Conservation (phyloP, 1,284 basidiomycete species). For the Melampsora americana region DNA sequence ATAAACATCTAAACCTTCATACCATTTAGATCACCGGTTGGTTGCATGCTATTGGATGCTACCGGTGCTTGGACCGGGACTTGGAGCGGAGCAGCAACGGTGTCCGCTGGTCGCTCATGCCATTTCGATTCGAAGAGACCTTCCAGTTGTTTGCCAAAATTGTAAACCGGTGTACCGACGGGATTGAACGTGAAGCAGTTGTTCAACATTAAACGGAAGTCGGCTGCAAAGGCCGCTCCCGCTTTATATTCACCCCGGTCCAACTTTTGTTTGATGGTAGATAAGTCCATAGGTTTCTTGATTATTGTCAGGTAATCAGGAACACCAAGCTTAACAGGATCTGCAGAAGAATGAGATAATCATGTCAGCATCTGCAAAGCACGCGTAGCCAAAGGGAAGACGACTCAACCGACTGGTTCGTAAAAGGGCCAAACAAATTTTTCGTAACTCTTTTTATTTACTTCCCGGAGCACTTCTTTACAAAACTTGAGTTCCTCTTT, state of each 20-base stretch:
- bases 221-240: slow-evolving; percentile 75
- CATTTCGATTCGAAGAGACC: slow-evolving; percentile 87
- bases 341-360: slow-evolving; percentile 55
- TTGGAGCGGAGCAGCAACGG: slow-evolving; percentile 34
- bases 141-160: slow-evolving; percentile 75
- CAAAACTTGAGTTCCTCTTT: slow-evolving; percentile 83
- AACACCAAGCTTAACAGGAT: slow-evolving; percentile 72
- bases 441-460: slow-evolving; percentile 76
- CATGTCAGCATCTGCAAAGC: neutral
- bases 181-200: slow-evolving; percentile 95
- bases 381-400: neutral
- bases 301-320: slow-evolving; percentile 82
- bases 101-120: slow-evolving; percentile 64
- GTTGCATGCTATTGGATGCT: neutral
- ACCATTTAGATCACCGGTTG: slow-evolving; percentile 7
- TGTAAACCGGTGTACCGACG: slow-evolving; percentile 76
- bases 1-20: neutral
- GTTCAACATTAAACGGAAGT: slow-evolving; percentile 87
- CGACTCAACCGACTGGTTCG: slow-evolving; percentile 72
- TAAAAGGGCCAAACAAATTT: slow-evolving; percentile 79
- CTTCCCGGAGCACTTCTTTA: slow-evolving; percentile 68
- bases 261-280: slow-evolving; percentile 80
- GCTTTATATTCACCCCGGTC: slow-evolving; percentile 71
- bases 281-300: slow-evolving; percentile 90
- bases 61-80: neutral